These are phyloP conservation scores for Huntiella omanensis DNA, from an alignment of 2,329 filamentous ascomycete genomes.

Conservation along the genomic window DNA sequence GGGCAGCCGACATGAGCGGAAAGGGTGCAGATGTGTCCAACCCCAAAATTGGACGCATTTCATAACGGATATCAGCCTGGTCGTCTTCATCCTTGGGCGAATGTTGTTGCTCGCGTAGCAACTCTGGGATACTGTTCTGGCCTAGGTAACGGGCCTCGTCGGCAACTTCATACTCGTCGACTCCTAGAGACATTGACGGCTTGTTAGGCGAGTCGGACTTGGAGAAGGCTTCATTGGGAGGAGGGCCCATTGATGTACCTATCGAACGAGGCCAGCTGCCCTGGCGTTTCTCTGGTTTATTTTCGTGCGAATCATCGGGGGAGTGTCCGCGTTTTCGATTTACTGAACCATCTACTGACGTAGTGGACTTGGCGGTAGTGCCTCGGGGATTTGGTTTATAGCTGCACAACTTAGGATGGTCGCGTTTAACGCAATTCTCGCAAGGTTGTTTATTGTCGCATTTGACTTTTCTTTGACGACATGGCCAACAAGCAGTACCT, in stretches of 20 bases:
- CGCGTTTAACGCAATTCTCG: slow-evolving; percentile 48
- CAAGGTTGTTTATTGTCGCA: slow-evolving; percentile 51
- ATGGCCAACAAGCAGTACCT: slow-evolving; percentile 50
- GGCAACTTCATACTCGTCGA: slow-evolving; percentile 34
- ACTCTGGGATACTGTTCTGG: slow-evolving; percentile 48
- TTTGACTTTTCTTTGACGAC: slow-evolving; percentile 48
- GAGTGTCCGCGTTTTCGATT: slow-evolving; percentile 24
- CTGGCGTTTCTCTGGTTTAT: slow-evolving; percentile 19
- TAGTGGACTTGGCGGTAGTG: slow-evolving; percentile 12
- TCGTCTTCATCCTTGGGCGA: slow-evolving; percentile 32
- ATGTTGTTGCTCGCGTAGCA: slow-evolving; percentile 39
- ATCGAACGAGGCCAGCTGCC: slow-evolving; percentile 26
- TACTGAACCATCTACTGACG: slow-evolving; percentile 9
- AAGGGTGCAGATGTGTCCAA: slow-evolving; percentile 48
- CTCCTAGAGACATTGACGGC: slow-evolving; percentile 11
- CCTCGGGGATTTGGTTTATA: slow-evolving; percentile 40
- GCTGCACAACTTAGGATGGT: slow-evolving; percentile 44
- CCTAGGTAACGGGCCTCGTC: slow-evolving; percentile 43
- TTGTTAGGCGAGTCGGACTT: slow-evolving; percentile 5
- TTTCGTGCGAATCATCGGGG: slow-evolving; percentile 19
- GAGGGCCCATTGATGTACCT: slow-evolving; percentile 15
- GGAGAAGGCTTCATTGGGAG: slow-evolving; percentile 2
- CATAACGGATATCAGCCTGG: slow-evolving; percentile 38
- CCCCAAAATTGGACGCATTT: slow-evolving; percentile 47
- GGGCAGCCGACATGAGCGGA: slow-evolving; percentile 45